Conservation (phyloP, 2,329 filamentous ascomycete species). For the Coniosporium tulheliwenetii region DNA sequence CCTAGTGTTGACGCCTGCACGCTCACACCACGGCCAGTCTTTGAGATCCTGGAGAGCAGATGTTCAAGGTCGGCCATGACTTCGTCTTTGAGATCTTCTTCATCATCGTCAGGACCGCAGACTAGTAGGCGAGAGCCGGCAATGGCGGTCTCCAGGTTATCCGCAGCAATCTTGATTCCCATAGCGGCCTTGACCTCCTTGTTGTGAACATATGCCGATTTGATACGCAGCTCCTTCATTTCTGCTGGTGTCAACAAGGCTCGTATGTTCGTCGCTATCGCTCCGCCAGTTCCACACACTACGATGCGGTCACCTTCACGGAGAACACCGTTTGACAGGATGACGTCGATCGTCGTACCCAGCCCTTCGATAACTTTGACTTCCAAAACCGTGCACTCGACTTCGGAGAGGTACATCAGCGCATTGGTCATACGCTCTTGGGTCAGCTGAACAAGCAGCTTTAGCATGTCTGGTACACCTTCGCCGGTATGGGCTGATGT, state of each 20-base stretch:
- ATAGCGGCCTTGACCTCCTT: conserved; percentile 97
- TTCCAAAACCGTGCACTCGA: conserved; percentile 93
- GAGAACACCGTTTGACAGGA: conserved; percentile 89
- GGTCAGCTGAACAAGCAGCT: conserved; percentile 79
- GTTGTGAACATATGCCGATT: conserved; percentile 95
- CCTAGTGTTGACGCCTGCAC: conserved; percentile 96
- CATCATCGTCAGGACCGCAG: conserved; percentile 86
- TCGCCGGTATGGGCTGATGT: conserved; percentile 98
- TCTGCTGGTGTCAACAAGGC: conserved; percentile 85
- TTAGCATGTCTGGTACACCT: conserved; percentile 97
- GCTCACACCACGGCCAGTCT: conserved; percentile 82
- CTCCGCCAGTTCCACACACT: conserved; percentile 89
- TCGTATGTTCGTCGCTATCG: conserved; percentile 88
- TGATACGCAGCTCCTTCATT: conserved; percentile 85
- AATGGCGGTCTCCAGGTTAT: conserved; percentile 89
- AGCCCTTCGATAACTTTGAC: conserved; percentile 99
- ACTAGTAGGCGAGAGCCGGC: conserved; percentile 90
- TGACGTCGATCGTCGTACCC: conserved; percentile 95
- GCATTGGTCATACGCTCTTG: conserved; percentile 96
- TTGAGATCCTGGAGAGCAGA: conserved; percentile 81
- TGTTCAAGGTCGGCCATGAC: conserved; percentile 89
- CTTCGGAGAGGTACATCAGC: conserved; percentile 96
- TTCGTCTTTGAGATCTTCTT: conserved; percentile 92
- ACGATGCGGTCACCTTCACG: conserved; percentile 90
- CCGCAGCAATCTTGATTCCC: conserved; percentile 97